A percentile compares a stretch with the other conserved stretches of the same genome.
These are phyloP conservation scores for Phytophthora litchii DNA, from an alignment of 352 stramenopile genomes.

Conservation along the genomic window DNA sequence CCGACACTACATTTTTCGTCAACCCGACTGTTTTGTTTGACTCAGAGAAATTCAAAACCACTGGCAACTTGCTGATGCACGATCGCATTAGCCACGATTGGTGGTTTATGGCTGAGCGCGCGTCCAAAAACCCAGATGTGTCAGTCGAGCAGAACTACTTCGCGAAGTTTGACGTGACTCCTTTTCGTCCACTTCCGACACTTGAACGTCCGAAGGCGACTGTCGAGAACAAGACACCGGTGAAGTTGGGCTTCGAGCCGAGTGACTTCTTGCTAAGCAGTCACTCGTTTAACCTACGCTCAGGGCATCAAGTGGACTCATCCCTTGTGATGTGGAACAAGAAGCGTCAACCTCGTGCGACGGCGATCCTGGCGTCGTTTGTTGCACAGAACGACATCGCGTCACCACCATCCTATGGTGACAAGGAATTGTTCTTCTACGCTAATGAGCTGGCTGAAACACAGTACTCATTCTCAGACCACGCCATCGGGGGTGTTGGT, in stretches of 20 bases:
- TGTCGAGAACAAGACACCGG: constrained; percentile 23
- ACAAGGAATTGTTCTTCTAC: constrained; percentile 56
- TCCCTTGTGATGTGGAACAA: constrained; percentile 59
- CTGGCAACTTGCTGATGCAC: constrained; percentile 64
- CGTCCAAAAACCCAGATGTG: constrained; percentile 15
- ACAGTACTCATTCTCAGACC: constrained; percentile 45
- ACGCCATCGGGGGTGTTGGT: constrained; percentile 51
- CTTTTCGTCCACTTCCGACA: constrained; percentile 27
- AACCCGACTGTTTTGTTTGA: constrained; percentile 59
- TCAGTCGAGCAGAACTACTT: constrained; percentile 38
- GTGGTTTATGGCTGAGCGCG: constrained; percentile 35
- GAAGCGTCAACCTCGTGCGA: constrained; percentile 42
- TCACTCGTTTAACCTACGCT: constrained; percentile 44
- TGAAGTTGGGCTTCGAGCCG: constrained; percentile 33
- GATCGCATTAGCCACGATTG: constrained; percentile 52
- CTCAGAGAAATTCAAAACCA: constrained; percentile 46
- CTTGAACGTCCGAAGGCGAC: constrained; percentile 27
- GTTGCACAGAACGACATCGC: constrained; percentile 32
- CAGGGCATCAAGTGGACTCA: constrained; percentile 53
- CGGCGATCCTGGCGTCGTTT: constrained; percentile 48
- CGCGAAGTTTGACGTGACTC: constrained; percentile 31
- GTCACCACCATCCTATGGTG: constrained; percentile 47
- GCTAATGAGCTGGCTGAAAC: constrained; percentile 51
- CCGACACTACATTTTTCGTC: constrained; percentile 63
- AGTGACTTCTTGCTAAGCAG: constrained; percentile 38